A percentile compares a stretch with the other conserved stretches of the same genome.
phyloP scores from a whole-genome alignment of 1,139 yeast species.

The Zygoascus hellenicus region DNA sequence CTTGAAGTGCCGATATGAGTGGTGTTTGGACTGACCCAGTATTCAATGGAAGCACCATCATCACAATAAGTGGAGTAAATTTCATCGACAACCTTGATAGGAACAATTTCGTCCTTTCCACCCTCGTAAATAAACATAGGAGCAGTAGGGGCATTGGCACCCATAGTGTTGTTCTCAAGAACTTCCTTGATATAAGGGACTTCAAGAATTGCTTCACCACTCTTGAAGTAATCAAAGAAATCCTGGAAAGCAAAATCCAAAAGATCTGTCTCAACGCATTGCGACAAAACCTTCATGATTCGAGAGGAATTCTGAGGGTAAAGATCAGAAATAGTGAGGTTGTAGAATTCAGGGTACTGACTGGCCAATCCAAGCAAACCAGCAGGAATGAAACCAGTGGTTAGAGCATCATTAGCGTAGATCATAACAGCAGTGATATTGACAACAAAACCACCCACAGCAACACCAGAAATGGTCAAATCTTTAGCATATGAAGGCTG shows the following conservation, averaged over 20 bases:
- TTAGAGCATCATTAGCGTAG: slow-evolving; percentile 10
- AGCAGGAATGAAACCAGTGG: slow-evolving; percentile 13
- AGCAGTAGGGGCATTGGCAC: slow-evolving; percentile 19
- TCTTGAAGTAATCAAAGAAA: slow-evolving; percentile 20
- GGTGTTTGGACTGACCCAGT: slow-evolving; percentile 17
- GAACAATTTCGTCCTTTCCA: slow-evolving; percentile 24
- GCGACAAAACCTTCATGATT: slow-evolving; percentile 2
- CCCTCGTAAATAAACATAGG: slow-evolving; percentile 28
- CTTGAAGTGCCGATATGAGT: slow-evolving; percentile 18
- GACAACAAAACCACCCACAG: slow-evolving; percentile 25
- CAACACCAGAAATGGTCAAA: slow-evolving; percentile 24
- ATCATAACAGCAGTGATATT: slow-evolving; percentile 18
- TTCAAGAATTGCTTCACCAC: slow-evolving; percentile 18
- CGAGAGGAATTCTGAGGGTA: not conserved
- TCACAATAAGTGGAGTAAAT: slow-evolving; percentile 24
- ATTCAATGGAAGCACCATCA: slow-evolving; percentile 25
- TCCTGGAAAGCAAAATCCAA: slow-evolving; percentile 18
- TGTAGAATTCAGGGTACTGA: slow-evolving; percentile 10
- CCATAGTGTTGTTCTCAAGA: slow-evolving; percentile 18
- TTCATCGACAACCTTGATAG: slow-evolving; percentile 19
- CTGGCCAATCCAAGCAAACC: slow-evolving; percentile 11
- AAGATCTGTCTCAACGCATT: slow-evolving; percentile 20
- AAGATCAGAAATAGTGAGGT: not conserved
- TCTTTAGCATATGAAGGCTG: slow-evolving; percentile 28
- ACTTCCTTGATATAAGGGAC: slow-evolving; percentile 13